Conservation (phyloP, 2,329 filamentous ascomycete species). For the Graphilbum sp. region DNA sequence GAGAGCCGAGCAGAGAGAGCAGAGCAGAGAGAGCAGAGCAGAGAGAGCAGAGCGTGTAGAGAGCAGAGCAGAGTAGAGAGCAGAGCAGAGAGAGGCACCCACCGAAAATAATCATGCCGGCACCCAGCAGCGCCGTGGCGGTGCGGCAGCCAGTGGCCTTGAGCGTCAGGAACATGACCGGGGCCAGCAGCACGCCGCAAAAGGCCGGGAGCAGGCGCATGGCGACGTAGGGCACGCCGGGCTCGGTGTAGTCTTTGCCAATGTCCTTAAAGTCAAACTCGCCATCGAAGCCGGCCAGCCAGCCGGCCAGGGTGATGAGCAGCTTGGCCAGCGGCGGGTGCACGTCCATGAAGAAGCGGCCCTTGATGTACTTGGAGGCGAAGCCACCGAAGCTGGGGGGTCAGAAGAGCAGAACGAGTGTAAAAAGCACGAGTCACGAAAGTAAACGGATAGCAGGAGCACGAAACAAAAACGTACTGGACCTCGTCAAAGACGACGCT, state of each 20-base stretch:
- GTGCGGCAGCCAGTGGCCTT: slow-evolving; percentile 84
- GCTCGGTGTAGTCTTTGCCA: slow-evolving; percentile 94
- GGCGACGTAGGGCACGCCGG: slow-evolving; percentile 86
- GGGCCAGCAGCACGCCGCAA: slow-evolving; percentile 74
- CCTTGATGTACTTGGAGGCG: slow-evolving; percentile 98
- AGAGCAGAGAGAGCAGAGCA: background rate
- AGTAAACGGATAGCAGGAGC: too few relatives aligned
- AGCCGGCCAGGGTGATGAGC: slow-evolving; percentile 87
- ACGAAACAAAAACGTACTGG: too few relatives aligned
- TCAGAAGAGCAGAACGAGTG: too few relatives aligned
- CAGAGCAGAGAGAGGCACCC: slow-evolving; percentile 18
- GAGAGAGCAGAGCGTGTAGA: background rate
- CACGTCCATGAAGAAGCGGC: slow-evolving; percentile 99
- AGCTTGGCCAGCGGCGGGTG: slow-evolving; percentile 94
- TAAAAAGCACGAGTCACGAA: too few relatives aligned
- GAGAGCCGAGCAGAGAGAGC: background rate
- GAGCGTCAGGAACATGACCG: slow-evolving; percentile 85
- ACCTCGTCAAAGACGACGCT: slow-evolving; percentile 99
- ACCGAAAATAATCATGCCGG: slow-evolving; percentile 84
- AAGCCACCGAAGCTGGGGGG: slow-evolving; percentile 97
- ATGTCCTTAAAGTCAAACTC: slow-evolving; percentile 99
- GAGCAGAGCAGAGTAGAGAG: background rate
- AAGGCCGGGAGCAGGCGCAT: slow-evolving; percentile 91
- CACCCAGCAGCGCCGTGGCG: slow-evolving; percentile 66
- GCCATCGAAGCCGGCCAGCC: slow-evolving; percentile 86